Evolutionary conservation across 352 stramenopile genomes (phyloP).

Genomic region (Pythium sukuiense): DNA sequence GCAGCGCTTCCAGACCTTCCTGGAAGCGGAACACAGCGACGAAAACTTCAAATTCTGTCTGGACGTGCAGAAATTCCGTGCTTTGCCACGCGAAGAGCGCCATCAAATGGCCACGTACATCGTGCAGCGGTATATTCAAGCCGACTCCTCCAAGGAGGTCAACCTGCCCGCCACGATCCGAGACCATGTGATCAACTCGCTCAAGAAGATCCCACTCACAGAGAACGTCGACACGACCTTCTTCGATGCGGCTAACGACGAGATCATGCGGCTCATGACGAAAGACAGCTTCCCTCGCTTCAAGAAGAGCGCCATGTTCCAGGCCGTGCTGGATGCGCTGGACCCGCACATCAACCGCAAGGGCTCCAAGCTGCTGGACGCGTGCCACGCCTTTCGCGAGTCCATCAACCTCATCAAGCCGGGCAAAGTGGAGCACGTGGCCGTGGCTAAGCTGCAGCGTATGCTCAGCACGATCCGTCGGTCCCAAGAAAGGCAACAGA

Average conservation of each 20-base stretch:
- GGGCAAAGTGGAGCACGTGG: conserved; percentile 54
- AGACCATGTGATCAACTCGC: conserved; percentile 38
- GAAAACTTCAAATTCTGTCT: conserved; percentile 81
- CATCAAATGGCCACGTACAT: conserved; percentile 43
- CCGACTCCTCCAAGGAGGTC: conserved; percentile 61
- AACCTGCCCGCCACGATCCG: conserved; percentile 68
- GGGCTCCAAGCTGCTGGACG: conserved; percentile 58
- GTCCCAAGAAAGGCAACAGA: conserved; percentile 48
- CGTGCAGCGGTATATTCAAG: conserved; percentile 55
- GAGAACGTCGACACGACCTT: conserved; percentile 40
- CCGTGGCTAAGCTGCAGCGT: conserved; percentile 48
- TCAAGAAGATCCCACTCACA: conserved; percentile 27
- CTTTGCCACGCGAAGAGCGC: conserved; percentile 28
- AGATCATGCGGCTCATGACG: conserved; percentile 82
- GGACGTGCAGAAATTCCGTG: conserved; percentile 60
- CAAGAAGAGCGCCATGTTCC: conserved; percentile 72
- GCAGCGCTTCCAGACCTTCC: conserved; percentile 62
- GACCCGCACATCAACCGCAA: conserved; percentile 66
- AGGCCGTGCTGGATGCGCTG: conserved; percentile 59
- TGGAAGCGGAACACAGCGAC: conserved; percentile 73
- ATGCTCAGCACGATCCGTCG: conserved; percentile 75
- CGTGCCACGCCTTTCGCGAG: conserved; percentile 74
- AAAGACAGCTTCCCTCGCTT: conserved; percentile 82
- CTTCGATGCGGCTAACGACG: conserved; percentile 58
- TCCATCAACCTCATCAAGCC: conserved; percentile 60